phyloP scores from a whole-genome alignment of 805 yeast genomes.

The Sugiyamaella qingdaonensis region DNA sequence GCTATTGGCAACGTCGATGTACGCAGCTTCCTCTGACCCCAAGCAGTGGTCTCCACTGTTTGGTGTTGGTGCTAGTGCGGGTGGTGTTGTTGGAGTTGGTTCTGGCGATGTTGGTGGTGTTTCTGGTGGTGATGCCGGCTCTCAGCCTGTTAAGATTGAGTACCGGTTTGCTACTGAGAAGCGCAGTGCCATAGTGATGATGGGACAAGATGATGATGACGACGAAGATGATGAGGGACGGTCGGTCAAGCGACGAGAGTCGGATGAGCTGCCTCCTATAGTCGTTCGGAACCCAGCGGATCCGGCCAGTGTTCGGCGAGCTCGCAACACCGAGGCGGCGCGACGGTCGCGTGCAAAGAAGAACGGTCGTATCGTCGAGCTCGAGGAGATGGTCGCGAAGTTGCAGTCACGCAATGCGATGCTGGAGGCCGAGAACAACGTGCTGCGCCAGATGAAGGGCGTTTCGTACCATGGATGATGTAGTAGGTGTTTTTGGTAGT shows the following conservation, averaged over 20 bases:
- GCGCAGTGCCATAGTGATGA: constrained; percentile 20
- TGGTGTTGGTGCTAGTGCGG: constrained; percentile 1
- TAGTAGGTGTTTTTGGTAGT: background rate
- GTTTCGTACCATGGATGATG: background rate
- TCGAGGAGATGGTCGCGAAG: constrained; percentile 71
- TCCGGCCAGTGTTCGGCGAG: constrained; percentile 70
- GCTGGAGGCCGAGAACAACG: constrained; percentile 52
- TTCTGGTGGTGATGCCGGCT: background rate
- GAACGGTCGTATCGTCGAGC: constrained; percentile 78
- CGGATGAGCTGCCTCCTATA: constrained; percentile 62
- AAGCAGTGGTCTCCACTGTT: constrained; percentile 18
- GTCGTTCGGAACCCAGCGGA: constrained; percentile 51
- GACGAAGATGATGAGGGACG: no score
- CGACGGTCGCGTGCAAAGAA: constrained; percentile 92
- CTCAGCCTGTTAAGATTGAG: constrained; percentile 4
- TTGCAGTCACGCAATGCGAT: constrained; percentile 52
- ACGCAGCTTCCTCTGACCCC: constrained; percentile 9
- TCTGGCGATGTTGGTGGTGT: background rate
- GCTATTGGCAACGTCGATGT: constrained; percentile 10
- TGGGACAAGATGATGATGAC: background rate
- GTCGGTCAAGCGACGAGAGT: background rate
- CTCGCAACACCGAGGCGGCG: constrained; percentile 89
- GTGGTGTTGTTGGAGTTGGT: background rate
- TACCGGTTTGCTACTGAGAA: constrained; percentile 10
- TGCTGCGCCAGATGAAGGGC: constrained; percentile 12